Base-by-base conservation (phyloP, 495 filamentous ascomycete genomes). In the Xylaria telfairii region DNA sequence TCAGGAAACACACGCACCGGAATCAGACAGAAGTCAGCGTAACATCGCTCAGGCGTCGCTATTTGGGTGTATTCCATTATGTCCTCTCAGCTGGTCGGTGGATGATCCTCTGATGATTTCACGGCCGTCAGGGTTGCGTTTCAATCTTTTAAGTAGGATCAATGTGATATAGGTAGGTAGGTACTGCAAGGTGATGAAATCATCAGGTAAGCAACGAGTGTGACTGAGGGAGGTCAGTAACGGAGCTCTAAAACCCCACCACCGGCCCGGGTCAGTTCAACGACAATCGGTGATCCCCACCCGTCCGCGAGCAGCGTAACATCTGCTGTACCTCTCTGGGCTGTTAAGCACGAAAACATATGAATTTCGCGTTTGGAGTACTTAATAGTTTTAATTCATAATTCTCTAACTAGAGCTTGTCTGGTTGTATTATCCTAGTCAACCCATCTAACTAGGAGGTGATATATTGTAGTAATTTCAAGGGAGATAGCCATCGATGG, bases 1-100 rank as follows among this genome's bases (percentile, higher is more conserved):
- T 13, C 30, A 4, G 4, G 21, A 65, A 51, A 42, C 15, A 42
- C 19, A 82, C 86, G 62, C 78, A 94, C 91, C 0, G 93, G 93
- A 72, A 96, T 88, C 61, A 96, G 81, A 78, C 93, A 96, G 76
- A 96, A 95, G 76, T 97, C 93, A 4, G 89, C 93, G 37, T 89
- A 86, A 80, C 92, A 95, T 65, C 81, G 77, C 17, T 83, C 78
- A 4, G 92, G 92, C 0, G 92, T 94, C 9, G 85, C 81, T 63
- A 92, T 79, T 10, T 73, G 73, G 4, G 75, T 68, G 69, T 84
- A 82, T 44, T 84, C 83, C 74, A 74, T 79, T 53, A 32, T 46
- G 32, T 2, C 0, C 17, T 42, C 6, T 30, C 10, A 10, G 32
- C 17, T 10, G 17, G 3, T 7, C 6, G 1, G 13, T 21, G 1